Evolutionary conservation across 2,329 filamentous ascomycete species (phyloP).

Genomic region (Dactylonectria estremocensis): DNA sequence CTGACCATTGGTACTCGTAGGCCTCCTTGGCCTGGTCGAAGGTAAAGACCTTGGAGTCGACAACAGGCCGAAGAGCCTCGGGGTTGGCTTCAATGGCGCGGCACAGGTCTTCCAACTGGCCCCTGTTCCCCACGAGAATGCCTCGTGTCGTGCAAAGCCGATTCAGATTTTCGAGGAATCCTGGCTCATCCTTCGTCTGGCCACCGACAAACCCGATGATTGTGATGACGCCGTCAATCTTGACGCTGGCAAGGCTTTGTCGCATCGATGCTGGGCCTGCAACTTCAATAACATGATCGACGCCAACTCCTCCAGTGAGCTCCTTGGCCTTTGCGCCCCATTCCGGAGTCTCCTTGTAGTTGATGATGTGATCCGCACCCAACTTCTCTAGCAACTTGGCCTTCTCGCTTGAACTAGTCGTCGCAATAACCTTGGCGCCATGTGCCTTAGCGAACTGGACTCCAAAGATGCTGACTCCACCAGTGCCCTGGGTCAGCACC

Average conservation of each 20-base stretch:
- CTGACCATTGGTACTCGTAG: constrained; percentile 58
- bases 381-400: constrained; percentile 60
- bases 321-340: constrained; percentile 63
- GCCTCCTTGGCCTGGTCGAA: constrained; percentile 63
- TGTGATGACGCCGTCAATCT: constrained; percentile 62
- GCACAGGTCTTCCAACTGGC: constrained; percentile 68
- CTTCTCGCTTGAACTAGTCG: constrained; percentile 63
- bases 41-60: constrained; percentile 62
- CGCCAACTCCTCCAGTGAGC: constrained; percentile 60
- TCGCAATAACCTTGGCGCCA: constrained; percentile 65
- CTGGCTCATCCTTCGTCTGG: constrained; percentile 43
- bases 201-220: constrained; percentile 58
- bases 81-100: constrained; percentile 64
- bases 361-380: constrained; percentile 66
- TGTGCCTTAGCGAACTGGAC: constrained; percentile 70
- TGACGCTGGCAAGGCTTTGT: constrained; percentile 63
- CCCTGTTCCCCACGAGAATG: constrained; percentile 61
- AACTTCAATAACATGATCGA: constrained; percentile 66
- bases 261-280: constrained; percentile 60
- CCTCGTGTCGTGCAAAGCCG: constrained; percentile 61
- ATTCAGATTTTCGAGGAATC: constrained; percentile 53
- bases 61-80: constrained; percentile 60
- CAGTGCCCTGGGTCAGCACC: constrained; percentile 80
- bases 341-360: constrained; percentile 62
- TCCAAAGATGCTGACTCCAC: constrained; percentile 77